Evolutionary conservation across 108 stramenopile genomes (phyloP), one percentile per base, ranked within the genome.

Genomic region (Cylindrotheca closterium): DNA sequence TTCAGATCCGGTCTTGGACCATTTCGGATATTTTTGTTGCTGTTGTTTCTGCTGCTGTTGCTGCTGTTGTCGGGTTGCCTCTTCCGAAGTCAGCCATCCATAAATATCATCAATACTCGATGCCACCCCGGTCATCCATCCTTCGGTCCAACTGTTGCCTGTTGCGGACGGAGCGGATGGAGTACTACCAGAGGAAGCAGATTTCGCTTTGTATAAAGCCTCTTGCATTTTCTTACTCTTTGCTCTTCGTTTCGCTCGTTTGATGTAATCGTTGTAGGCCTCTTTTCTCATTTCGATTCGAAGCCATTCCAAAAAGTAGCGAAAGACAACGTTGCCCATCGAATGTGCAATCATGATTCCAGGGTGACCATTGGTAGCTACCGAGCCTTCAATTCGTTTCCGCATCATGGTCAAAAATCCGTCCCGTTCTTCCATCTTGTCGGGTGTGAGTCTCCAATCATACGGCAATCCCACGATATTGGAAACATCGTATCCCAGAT

Each of bases 271-370:
- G 33, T 69, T 64, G 45, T 82, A 86, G 15, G 82, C 86, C 54
- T 93, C 89, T 47, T 89, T 65, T 62, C 75, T 61, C 79, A 93
- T 74, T 83, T 93, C 75, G 4, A 78, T 63, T 29, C 82, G 62
- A 4, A 93, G 65, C 92, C 92, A 93, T 58, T 86, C 83, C 42
- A 90, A 61, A 65, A 93, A 93, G 68, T 89, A 93, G 1, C 87
- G 87, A 79, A 93, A 88, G 1, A 90, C 80, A 19, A 71, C 18
- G 68, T 93, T 93, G 30, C 92, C 92, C 70, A 87, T 85, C 24
- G 84, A 85, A 80, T 91, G 92, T n/a, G 92, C 92, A 8, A 93
- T 87, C 78, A 91, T 71, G 34, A 94, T 89, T 7, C 89, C 93
- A 25, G 93, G 89, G 26, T 73, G 27, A 4, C 82, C 82, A 71